Evolutionary conservation across 2,329 filamentous ascomycete genomes (phyloP), one percentile per base, ranked within the genome.

Genomic region (Aspergillus latus): DNA sequence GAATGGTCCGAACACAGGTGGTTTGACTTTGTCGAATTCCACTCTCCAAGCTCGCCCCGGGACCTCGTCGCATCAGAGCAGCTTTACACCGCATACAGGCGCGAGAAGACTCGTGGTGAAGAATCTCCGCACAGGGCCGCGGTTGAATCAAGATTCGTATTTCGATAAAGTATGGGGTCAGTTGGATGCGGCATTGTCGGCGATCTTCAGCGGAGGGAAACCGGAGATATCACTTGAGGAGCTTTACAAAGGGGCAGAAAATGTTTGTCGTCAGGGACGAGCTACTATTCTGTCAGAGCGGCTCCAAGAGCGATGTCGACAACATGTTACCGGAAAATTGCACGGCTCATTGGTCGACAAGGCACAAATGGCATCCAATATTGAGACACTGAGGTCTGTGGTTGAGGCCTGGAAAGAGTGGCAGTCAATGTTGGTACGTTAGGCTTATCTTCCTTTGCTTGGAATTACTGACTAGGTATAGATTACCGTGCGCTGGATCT

Each of bases 91-190:
- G 10, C 85, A 90, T 66, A 80, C 82, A 9, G 92, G 91, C 32
- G 87, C 90, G 16, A 92, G 88, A 79, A 92, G 88, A 74, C 83
- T 99, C 45, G 84, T 93, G n/a, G 90, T 99, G 66, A 96, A 96
- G 82, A 97, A 97, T 71, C 82, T 97, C 61, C 86, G 88, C 57
- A 82, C 83, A 1, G 81, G 81, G 15, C 76, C 82, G n/a, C 81
- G 82, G 56, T 79, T 83, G 53, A 84, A 91, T 64, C 83, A 89
- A 16, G 85, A 89, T 60, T 81, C 84, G 61, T 97, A 96, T 76
- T 90, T 96, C 65, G 80, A 86, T 40, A 85, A 86, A 66, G 88
- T 86, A 3, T 90, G 88, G 84, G 75, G 77, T 40, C 88, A 95
- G 69, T 79, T 97, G 5, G 85, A 90, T 56, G 79, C 80, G 36